Evolutionary conservation across 331 rosid genomes (phyloP).

Genomic region (Spiraea crenata): DNA sequence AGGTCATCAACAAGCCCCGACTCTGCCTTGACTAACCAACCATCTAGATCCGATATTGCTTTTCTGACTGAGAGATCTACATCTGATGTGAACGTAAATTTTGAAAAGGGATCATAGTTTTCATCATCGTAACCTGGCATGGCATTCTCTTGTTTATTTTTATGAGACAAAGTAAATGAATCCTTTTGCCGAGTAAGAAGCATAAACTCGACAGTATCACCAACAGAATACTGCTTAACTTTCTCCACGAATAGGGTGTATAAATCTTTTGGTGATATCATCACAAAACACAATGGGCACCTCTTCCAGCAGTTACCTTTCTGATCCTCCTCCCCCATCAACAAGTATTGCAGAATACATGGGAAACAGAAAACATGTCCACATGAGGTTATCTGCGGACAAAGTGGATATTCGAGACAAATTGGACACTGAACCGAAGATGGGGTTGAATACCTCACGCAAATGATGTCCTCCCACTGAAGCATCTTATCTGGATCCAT

Average conservation of each 20-base stretch:
- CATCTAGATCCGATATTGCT: conserved; percentile 83
- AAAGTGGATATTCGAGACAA: conserved; percentile 88
- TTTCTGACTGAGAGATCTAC: conserved; percentile 81
- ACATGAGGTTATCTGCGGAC: conserved; percentile 94
- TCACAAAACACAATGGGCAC: conserved; percentile 95
- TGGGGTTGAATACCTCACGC: conserved; percentile 76
- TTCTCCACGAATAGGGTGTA: conserved; percentile 74
- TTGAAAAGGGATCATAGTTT: conserved; percentile 69
- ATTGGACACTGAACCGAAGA: conserved; percentile 83
- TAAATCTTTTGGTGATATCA: conserved; percentile 80
- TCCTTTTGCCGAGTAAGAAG: conserved; percentile 72
- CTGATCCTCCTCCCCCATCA: conserved; percentile 86
- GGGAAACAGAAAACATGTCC: conserved; percentile 98
- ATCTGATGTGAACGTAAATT: conserved; percentile 83
- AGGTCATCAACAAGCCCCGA: conserved; percentile 91
- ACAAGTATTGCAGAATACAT: conserved; percentile 76
- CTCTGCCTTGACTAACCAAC: conserved; percentile 91
- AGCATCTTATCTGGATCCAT: conserved; percentile 96
- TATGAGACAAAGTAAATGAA: conserved; percentile 48
- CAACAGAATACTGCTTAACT: conserved; percentile 62
- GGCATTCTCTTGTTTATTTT: conserved; percentile 45
- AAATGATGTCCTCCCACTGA: conserved; percentile 90
- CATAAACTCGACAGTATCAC: conserved; percentile 61
- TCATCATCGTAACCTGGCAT: conserved; percentile 25
- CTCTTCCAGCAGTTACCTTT: conserved; percentile 93